Conservation (phyloP, 805 yeast genomes). For the Candida oleophila region DNA sequence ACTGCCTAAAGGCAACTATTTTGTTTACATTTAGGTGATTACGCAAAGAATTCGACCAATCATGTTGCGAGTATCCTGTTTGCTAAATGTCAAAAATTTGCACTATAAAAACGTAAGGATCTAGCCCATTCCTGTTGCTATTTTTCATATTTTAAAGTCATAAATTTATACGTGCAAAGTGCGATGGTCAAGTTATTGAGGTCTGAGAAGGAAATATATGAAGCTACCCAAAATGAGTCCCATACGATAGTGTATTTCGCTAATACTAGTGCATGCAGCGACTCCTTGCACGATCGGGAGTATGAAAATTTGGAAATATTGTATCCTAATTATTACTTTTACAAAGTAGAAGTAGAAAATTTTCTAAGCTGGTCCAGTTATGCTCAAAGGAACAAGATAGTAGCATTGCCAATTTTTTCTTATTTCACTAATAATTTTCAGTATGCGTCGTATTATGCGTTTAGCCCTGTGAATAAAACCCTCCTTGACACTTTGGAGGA, state of each 20-base stretch:
- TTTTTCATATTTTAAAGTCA: too few relatives aligned
- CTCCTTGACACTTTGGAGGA: not conserved
- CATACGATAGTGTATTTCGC: not conserved
- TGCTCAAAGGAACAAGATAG: not conserved
- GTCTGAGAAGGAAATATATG: not conserved
- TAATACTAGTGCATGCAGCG: not conserved
- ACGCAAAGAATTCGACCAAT: not conserved
- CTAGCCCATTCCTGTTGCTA: not conserved
- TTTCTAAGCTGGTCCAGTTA: not conserved
- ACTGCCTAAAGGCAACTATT: not conserved
- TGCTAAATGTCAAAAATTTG: not conserved
- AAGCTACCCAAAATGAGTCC: not conserved
- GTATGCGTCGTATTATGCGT: not conserved
- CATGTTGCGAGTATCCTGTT: not conserved
- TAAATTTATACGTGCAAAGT: not conserved
- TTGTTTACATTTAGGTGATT: not conserved
- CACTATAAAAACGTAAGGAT: not conserved
- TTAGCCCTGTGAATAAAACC: not conserved
- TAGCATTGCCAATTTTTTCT: not conserved
- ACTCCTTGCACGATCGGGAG: not conserved
- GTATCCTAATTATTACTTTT: not conserved
- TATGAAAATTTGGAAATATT: not conserved
- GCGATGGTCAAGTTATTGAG: not conserved
- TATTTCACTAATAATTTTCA: not conserved
- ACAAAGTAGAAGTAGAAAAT: not conserved